Evolutionary conservation across 208 protist genomes (phyloP).

Genomic region (Porcisia hertigi): DNA sequence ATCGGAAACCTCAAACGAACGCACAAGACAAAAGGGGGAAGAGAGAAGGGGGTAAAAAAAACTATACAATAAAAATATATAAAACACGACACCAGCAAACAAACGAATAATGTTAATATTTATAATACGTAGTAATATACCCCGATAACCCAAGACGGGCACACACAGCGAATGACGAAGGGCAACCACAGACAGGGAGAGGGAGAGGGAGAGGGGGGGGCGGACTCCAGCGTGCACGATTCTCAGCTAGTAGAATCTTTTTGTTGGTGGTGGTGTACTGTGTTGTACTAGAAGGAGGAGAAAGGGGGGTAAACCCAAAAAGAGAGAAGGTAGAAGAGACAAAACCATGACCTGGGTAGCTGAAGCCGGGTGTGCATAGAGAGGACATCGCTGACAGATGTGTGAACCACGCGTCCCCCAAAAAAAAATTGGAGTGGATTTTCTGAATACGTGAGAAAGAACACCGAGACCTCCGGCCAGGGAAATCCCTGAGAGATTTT

Average conservation of each 20-base stretch:
- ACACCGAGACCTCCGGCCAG: too few species aligned
- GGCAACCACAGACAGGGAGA: not conserved
- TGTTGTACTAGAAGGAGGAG: not conserved
- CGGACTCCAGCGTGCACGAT: not conserved
- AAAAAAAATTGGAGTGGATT: not conserved
- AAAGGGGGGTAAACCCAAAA: too few species aligned
- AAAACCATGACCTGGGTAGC: not conserved
- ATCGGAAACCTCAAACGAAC: too few species aligned
- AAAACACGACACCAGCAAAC: too few species aligned
- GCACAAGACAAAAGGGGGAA: not conserved
- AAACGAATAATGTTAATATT: too few species aligned
- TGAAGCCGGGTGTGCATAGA: not conserved
- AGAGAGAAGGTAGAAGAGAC: not conserved
- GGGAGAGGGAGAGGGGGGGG: not conserved
- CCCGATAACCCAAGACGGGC: too few species aligned
- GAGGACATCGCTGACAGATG: not conserved
- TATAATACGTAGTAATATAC: too few species aligned
- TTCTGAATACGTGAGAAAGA: too few species aligned
- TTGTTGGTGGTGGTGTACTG: not conserved
- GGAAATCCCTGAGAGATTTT: too few species aligned
- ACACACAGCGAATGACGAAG: too few species aligned
- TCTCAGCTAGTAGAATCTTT: not conserved
- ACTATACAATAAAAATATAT: not conserved
- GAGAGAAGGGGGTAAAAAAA: constrained; percentile 11
- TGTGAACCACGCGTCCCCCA: not conserved